Evolutionary conservation across 2,329 filamentous ascomycete genomes (phyloP).

Genomic region (Erysiphe pisi): DNA sequence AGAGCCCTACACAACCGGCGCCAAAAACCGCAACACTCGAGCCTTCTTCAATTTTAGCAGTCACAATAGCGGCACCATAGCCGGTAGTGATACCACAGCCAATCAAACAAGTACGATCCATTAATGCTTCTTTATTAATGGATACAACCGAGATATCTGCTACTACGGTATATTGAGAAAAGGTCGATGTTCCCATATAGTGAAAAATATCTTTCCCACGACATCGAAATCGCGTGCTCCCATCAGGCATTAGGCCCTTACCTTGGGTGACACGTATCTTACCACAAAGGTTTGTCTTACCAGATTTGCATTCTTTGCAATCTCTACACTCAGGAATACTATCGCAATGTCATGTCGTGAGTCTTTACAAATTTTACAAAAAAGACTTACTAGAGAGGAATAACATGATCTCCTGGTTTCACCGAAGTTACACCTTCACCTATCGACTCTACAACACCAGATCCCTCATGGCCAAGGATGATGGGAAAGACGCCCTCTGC

Average conservation of each 20-base stretch:
- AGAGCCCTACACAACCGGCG: constrained; percentile 89
- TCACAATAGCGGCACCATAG: constrained; percentile 90
- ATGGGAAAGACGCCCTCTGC: constrained; percentile 90
- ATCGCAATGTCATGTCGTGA: constrained; percentile 29
- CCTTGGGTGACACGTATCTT: constrained; percentile 98
- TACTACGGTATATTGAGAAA: constrained; percentile 97
- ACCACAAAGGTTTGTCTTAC: constrained; percentile 98
- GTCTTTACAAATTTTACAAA: constrained; percentile 18
- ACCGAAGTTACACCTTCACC: constrained; percentile 92
- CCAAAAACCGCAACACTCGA: constrained; percentile 88
- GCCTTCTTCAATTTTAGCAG: constrained; percentile 81
- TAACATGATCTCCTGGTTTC: constrained; percentile 83
- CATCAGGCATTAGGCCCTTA: constrained; percentile 92
- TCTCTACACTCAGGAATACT: constrained; percentile 95
- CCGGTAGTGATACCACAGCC: constrained; percentile 98
- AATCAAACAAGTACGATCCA: constrained; percentile 91
- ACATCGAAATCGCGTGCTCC: constrained; percentile 85
- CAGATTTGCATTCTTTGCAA: constrained; percentile 99
- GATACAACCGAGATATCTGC: constrained; percentile 97
- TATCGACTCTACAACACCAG: constrained; percentile 83
- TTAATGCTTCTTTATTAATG: constrained; percentile 78
- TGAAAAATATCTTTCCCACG: constrained; percentile 92
- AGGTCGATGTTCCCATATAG: constrained; percentile 99
- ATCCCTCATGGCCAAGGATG: constrained; percentile 80
- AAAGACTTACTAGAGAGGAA: constrained; percentile 67